Conservation (phyloP, 345 rosid genomes). For the Populus ilicifolia region DNA sequence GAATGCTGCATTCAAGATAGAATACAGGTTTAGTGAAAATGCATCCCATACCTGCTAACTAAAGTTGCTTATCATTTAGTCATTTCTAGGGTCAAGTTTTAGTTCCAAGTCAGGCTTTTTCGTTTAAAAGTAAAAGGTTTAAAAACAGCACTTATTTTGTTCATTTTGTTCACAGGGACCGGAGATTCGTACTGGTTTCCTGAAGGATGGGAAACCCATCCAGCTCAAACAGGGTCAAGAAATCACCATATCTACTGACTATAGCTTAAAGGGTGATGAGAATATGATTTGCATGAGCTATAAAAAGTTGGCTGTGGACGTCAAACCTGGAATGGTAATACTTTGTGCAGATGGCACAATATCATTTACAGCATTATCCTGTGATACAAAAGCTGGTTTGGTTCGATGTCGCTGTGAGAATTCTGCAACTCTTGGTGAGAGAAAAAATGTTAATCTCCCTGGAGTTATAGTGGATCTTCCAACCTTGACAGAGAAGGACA, state of each 20-base stretch:
- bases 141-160: neutral
- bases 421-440: slow-evolving; percentile 88
- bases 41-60: no score
- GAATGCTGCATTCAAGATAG: no score
- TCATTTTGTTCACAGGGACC: slow-evolving; percentile 18
- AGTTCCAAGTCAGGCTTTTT: neutral
- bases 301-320: slow-evolving; percentile 78
- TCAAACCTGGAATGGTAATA: slow-evolving; percentile 81
- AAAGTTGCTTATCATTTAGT: no score
- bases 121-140: neutral
- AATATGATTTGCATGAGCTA: slow-evolving; percentile 83
- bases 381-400: slow-evolving; percentile 62
- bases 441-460: slow-evolving; percentile 96
- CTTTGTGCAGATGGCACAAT: slow-evolving; percentile 98
- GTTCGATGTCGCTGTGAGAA: slow-evolving; percentile 88
- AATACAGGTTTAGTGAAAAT: no score
- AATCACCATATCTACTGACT: slow-evolving; percentile 79
- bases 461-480: slow-evolving; percentile 98
- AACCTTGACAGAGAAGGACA: slow-evolving; percentile 92
- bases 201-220: slow-evolving; percentile 27
- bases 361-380: slow-evolving; percentile 71
- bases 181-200: slow-evolving; percentile 28
- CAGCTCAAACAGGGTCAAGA: slow-evolving; percentile 52
- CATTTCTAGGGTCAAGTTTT: neutral
- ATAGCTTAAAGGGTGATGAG: slow-evolving; percentile 69